Conservation (phyloP, 1,284 basidiomycete genomes). For the Porphyrellus sp. region DNA sequence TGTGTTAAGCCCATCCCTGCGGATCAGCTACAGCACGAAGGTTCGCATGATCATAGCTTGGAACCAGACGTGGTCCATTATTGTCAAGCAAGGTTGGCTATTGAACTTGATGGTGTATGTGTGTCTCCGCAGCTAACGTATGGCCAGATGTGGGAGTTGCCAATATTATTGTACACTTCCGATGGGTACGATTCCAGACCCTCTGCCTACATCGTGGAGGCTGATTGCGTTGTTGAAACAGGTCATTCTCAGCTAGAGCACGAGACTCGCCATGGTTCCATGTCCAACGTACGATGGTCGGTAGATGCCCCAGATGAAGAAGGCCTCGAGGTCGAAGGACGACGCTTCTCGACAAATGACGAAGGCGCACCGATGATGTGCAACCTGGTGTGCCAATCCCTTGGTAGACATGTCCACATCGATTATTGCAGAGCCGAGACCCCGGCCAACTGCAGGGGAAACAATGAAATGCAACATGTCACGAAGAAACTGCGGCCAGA, state of each 20-base stretch:
- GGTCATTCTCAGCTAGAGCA: constrained; percentile 58
- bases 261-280: constrained; percentile 59
- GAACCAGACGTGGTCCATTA: constrained; percentile 44
- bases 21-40: constrained; percentile 41
- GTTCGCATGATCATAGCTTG: constrained; percentile 46
- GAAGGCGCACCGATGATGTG: constrained; percentile 65
- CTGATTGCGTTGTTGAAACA: constrained; percentile 23
- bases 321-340: constrained; percentile 49
- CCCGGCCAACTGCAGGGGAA: constrained; percentile 37
- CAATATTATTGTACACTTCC: constrained; percentile 57
- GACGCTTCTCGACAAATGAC: constrained; percentile 50
- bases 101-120: background rate
- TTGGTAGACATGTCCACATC: constrained; percentile 47
- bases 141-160: constrained; percentile 47
- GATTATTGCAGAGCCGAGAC: constrained; percentile 48
- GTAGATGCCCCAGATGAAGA: constrained; percentile 46
- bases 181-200: constrained; percentile 37
- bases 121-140: background rate
- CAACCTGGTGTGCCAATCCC: constrained; percentile 43
- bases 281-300: constrained; percentile 54
- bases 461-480: constrained; percentile 45
- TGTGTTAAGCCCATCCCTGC: constrained; percentile 47
- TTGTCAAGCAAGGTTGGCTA: constrained; percentile 45
- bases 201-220: background rate
- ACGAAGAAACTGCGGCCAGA: constrained; percentile 40